Evolutionary conservation across 23 red algal genomes (phyloP).

Genomic region (Gracilaria caudata): DNA sequence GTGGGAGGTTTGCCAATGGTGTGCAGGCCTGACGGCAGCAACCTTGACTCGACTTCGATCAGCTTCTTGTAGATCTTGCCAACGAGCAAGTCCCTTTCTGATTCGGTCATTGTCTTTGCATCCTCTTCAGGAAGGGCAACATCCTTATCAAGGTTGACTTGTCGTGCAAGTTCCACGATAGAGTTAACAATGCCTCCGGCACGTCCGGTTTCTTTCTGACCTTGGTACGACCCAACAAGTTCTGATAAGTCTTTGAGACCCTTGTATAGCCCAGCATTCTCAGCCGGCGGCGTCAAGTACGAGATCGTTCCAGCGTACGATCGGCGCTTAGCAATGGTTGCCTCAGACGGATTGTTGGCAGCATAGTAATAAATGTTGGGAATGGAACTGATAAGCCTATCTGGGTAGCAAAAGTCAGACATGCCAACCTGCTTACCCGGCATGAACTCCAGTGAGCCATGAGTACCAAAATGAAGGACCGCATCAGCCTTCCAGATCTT

Average conservation of each 20-base stretch:
- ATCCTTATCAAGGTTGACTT: conserved; percentile 94
- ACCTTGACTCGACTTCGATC: conserved; percentile 95
- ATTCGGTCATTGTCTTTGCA: conserved; percentile 49
- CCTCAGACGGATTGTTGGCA: conserved; percentile 98
- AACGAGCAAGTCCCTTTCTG: conserved; percentile 83
- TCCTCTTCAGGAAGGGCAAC: conserved; percentile 77
- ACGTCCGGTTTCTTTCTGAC: conserved; percentile 75
- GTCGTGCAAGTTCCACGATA: conserved; percentile 85
- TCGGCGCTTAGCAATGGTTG: conserved; percentile 97
- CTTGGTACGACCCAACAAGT: conserved; percentile 93
- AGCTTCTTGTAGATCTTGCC: conserved; percentile 93
- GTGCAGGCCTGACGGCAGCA: conserved; percentile 95
- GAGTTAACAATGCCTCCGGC: conserved; percentile 83
- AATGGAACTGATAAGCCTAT: conserved; percentile 85
- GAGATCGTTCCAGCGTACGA: conserved; percentile 98
- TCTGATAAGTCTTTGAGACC: conserved; percentile 93
- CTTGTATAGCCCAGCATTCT: conserved; percentile 99
- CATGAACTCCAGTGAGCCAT: conserved; percentile 99
- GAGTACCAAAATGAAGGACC: conserved; percentile 99
- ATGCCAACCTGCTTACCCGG: conserved; percentile 99
- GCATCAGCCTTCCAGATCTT: conserved; percentile 93
- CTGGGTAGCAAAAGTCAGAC: conserved; percentile 94
- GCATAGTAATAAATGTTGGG: conserved; percentile 99
- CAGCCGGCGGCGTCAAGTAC: conserved; percentile 97
- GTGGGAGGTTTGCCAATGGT: conserved; percentile 97